A percentile compares a stretch with the other conserved stretches of the same genome.
phyloP scores from a whole-genome alignment of 768 basidiomycete genomes.

The Mycena albidolilacea region DNA sequence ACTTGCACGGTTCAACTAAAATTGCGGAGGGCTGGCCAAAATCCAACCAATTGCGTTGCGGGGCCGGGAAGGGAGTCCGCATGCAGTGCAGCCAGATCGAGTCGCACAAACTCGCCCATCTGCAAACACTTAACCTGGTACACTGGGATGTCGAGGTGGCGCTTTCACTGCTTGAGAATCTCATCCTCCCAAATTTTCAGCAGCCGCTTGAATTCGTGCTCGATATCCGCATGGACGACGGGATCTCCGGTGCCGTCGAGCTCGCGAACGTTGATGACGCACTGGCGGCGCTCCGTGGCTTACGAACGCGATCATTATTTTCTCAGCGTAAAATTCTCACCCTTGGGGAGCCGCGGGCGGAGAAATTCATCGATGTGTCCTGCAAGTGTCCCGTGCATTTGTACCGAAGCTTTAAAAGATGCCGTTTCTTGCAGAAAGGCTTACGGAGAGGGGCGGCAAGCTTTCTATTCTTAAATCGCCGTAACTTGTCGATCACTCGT shows the following conservation, averaged over 20 bases:
- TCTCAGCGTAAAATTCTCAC: too few relatives aligned
- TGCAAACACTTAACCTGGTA: too few relatives aligned
- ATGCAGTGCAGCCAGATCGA: too few relatives aligned
- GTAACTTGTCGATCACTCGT: background rate
- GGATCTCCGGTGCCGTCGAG: background rate
- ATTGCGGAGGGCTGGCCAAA: too few relatives aligned
- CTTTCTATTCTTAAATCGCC: background rate
- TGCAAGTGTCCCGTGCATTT: too few relatives aligned
- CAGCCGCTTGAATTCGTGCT: background rate
- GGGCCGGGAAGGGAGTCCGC: too few relatives aligned
- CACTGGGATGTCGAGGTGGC: background rate
- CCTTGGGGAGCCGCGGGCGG: background rate
- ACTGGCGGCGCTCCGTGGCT: background rate
- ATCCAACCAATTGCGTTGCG: too few relatives aligned
- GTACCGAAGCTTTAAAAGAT: background rate
- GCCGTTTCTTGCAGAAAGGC: background rate
- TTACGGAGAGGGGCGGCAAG: background rate
- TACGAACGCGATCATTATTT: background rate
- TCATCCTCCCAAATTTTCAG: background rate
- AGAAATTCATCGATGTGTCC: background rate
- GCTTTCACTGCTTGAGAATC: background rate
- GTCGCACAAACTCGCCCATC: too few relatives aligned
- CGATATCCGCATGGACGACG: background rate
- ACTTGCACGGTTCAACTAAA: too few relatives aligned
- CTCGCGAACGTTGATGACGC: background rate